Evolutionary conservation across 2,329 filamentous ascomycete species (phyloP).

Genomic region (Venturia nashicola): DNA sequence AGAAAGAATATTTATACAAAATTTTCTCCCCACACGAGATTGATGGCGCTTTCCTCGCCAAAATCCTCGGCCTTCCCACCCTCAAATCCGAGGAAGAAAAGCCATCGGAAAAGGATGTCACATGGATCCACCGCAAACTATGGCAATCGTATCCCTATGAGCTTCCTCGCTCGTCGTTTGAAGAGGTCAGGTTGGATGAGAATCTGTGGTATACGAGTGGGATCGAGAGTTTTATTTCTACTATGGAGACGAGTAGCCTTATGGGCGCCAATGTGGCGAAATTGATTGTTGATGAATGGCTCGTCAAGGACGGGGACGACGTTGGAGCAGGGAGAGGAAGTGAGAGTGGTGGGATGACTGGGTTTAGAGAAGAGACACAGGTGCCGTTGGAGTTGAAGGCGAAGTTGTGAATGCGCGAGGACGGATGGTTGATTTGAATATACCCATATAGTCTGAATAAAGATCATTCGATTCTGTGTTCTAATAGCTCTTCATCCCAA

Average conservation of each 20-base stretch:
- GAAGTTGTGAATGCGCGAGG: not conserved
- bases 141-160: constrained; percentile 83
- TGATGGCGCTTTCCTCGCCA: constrained; percentile 33
- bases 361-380: not conserved
- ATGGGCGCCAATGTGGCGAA: constrained; percentile 80
- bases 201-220: constrained; percentile 55
- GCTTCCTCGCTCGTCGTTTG: constrained; percentile 76
- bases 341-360: not conserved
- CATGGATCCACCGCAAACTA: constrained; percentile 64
- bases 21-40: constrained; percentile 47
- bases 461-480: no score
- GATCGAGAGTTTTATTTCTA: constrained; percentile 90
- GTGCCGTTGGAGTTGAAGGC: constrained; percentile 2
- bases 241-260: constrained; percentile 91
- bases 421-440: no score
- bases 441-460: no score
- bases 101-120: constrained; percentile 37
- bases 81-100: constrained; percentile 13
- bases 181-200: constrained; percentile 57
- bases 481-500: no score
- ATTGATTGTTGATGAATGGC: constrained; percentile 53
- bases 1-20: constrained; percentile 50
- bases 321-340: not conserved
- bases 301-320: constrained; percentile 4
- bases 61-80: constrained; percentile 33